phyloP scores from a whole-genome alignment of 495 filamentous ascomycete genomes.

The Niebla homalea region DNA sequence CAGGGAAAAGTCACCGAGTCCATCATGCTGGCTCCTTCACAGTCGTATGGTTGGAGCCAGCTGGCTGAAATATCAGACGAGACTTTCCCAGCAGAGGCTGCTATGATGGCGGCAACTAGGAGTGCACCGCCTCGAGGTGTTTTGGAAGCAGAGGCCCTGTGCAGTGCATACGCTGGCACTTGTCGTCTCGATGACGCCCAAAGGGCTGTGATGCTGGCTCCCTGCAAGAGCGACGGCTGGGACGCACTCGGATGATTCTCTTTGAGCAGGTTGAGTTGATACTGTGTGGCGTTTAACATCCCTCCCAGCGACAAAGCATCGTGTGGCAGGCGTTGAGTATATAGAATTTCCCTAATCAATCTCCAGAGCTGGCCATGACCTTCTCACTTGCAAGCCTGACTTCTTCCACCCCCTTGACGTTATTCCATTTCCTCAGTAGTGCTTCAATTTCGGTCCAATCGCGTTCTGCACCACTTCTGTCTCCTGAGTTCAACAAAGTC shows the following conservation, averaged over 20 bases:
- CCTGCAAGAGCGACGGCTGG: slow-evolving; percentile 64
- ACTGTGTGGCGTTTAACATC: too few species aligned
- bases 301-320: too few species aligned
- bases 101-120: slow-evolving; percentile 60
- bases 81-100: slow-evolving; percentile 60
- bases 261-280: too few species aligned
- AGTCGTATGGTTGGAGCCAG: slow-evolving; percentile 65
- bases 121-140: slow-evolving; percentile 56
- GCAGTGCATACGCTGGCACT: slow-evolving; percentile 63
- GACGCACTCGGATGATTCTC: slow-evolving; percentile 20
- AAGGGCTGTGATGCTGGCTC: slow-evolving; percentile 64
- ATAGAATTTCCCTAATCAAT: too few species aligned
- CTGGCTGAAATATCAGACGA: slow-evolving; percentile 45
- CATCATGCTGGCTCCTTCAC: slow-evolving; percentile 62
- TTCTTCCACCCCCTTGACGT: slow-evolving; percentile 47
- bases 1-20: slow-evolving; percentile 45
- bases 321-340: too few species aligned
- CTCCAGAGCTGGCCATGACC: slow-evolving; percentile 25
- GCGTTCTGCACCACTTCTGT: slow-evolving; percentile 39
- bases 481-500: slow-evolving; percentile 35
- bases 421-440: slow-evolving; percentile 40
- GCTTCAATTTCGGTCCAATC: slow-evolving; percentile 42
- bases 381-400: slow-evolving; percentile 45
- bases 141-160: slow-evolving; percentile 54
- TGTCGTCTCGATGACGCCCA: slow-evolving; percentile 60